Evolutionary conservation across 805 yeast species (phyloP).

Genomic region (Kazachstania viticola): DNA sequence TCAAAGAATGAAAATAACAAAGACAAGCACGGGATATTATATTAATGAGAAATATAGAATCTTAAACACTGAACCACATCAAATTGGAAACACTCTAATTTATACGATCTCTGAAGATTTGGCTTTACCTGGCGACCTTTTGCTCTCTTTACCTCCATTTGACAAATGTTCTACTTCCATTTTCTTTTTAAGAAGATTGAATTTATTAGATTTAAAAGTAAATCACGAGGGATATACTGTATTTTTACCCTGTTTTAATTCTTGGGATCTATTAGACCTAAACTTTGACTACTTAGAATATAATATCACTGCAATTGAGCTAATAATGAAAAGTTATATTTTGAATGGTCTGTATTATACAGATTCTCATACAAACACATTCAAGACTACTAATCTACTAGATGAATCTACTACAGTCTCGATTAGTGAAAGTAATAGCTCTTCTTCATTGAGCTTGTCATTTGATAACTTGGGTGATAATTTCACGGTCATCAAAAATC

Average conservation of each 20-base stretch:
- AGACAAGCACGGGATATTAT: constrained; percentile 17
- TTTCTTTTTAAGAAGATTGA: constrained; percentile 40
- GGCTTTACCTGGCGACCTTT: constrained; percentile 50
- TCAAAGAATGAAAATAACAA: constrained; percentile 42
- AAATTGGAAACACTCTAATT: constrained; percentile 54
- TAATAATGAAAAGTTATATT: constrained; percentile 45
- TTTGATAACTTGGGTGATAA: constrained; percentile 14
- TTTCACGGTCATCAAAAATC: constrained; percentile 25
- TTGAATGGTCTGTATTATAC: constrained; percentile 57
- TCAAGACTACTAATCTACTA: constrained; percentile 23
- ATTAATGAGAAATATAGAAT: constrained; percentile 51
- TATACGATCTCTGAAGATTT: constrained; percentile 52
- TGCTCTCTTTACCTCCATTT: constrained; percentile 53
- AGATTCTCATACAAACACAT: constrained; percentile 33
- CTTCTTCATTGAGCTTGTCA: constrained; percentile 3
- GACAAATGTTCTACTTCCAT: constrained; percentile 56
- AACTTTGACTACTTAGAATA: constrained; percentile 45
- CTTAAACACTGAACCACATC: constrained; percentile 30
- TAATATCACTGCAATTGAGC: constrained; percentile 40
- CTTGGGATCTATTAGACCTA: constrained; percentile 59
- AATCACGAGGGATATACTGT: constrained; percentile 60
- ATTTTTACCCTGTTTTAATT: constrained; percentile 62
- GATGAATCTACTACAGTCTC: constrained; percentile 4
- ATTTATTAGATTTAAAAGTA: constrained; percentile 39
- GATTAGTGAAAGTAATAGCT: constrained; percentile 4